phyloP scores from a whole-genome alignment of 768 basidiomycete genomes.

The Russula griseocarnosa region DNA sequence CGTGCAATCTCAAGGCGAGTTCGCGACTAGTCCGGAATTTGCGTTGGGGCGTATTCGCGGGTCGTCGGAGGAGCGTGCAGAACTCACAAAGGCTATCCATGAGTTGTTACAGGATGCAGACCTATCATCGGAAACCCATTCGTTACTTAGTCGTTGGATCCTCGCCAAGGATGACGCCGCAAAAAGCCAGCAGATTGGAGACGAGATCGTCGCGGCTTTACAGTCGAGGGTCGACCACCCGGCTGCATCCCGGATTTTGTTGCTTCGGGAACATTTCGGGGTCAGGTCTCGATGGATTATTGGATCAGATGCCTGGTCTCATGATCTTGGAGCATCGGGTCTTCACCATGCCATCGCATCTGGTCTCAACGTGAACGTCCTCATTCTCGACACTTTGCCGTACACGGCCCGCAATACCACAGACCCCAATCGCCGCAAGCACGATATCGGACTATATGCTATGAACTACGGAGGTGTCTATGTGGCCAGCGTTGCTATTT shows the following conservation, averaged over 20 bases:
- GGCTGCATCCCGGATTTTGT: slow-evolving; percentile 53
- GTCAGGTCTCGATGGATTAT: slow-evolving; percentile 90
- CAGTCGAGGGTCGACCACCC: slow-evolving; percentile 42
- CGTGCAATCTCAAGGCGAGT: slow-evolving; percentile 60
- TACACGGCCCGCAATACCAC: slow-evolving; percentile 72
- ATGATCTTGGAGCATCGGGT: slow-evolving; percentile 93
- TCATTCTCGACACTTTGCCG: slow-evolving; percentile 89
- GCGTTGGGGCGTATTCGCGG: slow-evolving; percentile 89
- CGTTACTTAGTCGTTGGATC: slow-evolving; percentile 75
- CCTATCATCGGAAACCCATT: slow-evolving; percentile 56
- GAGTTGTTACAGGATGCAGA: slow-evolving; percentile 54
- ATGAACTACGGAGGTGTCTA: slow-evolving; percentile 98
- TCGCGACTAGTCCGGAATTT: slow-evolving; percentile 90
- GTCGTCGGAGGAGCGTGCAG: slow-evolving; percentile 67
- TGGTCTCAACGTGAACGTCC: slow-evolving; percentile 87
- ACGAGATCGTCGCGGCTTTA: slow-evolving; percentile 51
- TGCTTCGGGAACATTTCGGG: slow-evolving; percentile 58
- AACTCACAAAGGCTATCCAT: slow-evolving; percentile 61
- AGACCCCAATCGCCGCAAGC: slow-evolving; percentile 78
- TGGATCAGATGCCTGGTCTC: slow-evolving; percentile 96
- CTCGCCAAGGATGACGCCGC: slow-evolving; percentile 64
- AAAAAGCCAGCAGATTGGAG: slow-evolving; percentile 57
- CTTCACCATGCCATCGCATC: slow-evolving; percentile 93
- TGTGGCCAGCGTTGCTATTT: slow-evolving; percentile 92
- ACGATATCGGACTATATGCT: slow-evolving; percentile 95